These are phyloP conservation scores for Ceratocystis albifundus DNA, from an alignment of 2,329 filamentous ascomycete genomes.

Conservation along the genomic window DNA sequence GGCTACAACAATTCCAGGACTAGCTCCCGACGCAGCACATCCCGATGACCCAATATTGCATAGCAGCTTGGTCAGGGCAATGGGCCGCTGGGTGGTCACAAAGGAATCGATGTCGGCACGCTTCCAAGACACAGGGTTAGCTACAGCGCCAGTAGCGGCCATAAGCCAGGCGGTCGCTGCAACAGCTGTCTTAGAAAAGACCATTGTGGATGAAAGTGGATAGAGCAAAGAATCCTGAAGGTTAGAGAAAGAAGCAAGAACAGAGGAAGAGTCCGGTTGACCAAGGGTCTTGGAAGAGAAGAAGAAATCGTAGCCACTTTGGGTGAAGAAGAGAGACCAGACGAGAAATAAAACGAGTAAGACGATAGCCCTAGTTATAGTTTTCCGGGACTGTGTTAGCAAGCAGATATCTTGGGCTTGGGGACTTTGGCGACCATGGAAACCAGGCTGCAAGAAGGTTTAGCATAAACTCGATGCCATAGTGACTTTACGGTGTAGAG, in stretches of 20 bases:
- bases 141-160: conserved; percentile 21
- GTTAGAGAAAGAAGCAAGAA: conserved; percentile 7
- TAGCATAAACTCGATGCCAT: not conserved
- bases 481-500: not conserved
- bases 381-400: conserved; percentile 16
- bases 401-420: not conserved
- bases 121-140: conserved; percentile 18
- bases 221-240: not conserved
- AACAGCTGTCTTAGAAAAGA: conserved; percentile 20
- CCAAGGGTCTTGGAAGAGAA: conserved; percentile 14
- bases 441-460: not conserved
- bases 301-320: conserved; percentile 16
- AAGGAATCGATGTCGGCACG: conserved; percentile 36
- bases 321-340: conserved; percentile 21
- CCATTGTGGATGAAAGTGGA: conserved; percentile 21
- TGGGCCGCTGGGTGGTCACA: conserved; percentile 40
- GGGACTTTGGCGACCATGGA: not conserved
- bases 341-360: conserved; percentile 14
- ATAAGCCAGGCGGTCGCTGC: conserved; percentile 20
- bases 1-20: conserved; percentile 44
- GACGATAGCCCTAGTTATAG: conserved; percentile 22
- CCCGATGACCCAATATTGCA: conserved; percentile 50
- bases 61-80: conserved; percentile 42
- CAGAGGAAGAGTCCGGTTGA: conserved; percentile 13
- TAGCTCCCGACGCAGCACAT: conserved; percentile 38